phyloP scores from a whole-genome alignment of 1,139 yeast genomes.

The Trichomonascaceae sp. region DNA sequence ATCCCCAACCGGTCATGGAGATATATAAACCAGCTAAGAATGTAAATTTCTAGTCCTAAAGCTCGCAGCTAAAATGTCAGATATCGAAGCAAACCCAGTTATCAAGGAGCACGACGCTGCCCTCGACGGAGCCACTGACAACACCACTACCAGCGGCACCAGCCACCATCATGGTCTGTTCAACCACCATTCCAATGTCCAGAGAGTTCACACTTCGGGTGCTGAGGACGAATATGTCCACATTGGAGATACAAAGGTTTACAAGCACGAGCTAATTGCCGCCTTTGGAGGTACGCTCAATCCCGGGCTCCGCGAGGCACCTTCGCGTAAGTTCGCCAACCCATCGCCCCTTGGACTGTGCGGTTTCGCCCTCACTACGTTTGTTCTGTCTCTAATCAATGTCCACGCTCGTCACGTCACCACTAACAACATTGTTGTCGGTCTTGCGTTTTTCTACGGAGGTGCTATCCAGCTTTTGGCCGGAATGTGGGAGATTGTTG shows the following conservation, averaged over 20 bases:
- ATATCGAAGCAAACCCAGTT: constrained; percentile 8
- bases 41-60: too few species aligned
- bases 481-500: constrained; percentile 58
- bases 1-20: too few species aligned
- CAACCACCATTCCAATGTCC: background rate
- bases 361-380: constrained; percentile 77
- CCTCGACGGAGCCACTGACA: too few species aligned
- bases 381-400: constrained; percentile 58
- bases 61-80: too few species aligned
- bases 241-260: constrained; percentile 61
- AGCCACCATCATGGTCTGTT: constrained; percentile 1
- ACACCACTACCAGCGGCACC: too few species aligned
- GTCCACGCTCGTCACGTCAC: constrained; percentile 47
- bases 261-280: constrained; percentile 41
- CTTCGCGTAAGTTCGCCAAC: constrained; percentile 65
- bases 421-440: constrained; percentile 45
- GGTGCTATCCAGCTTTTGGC: constrained; percentile 68
- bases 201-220: constrained; percentile 26
- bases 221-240: constrained; percentile 44
- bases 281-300: constrained; percentile 71
- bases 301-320: constrained; percentile 50
- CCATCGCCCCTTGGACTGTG: constrained; percentile 82
- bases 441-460: constrained; percentile 74
- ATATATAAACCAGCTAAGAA: too few species aligned
- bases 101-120: too few species aligned